Evolutionary conservation across 352 stramenopile genomes (phyloP).

Genomic region (Phytophthora pistaciae): DNA sequence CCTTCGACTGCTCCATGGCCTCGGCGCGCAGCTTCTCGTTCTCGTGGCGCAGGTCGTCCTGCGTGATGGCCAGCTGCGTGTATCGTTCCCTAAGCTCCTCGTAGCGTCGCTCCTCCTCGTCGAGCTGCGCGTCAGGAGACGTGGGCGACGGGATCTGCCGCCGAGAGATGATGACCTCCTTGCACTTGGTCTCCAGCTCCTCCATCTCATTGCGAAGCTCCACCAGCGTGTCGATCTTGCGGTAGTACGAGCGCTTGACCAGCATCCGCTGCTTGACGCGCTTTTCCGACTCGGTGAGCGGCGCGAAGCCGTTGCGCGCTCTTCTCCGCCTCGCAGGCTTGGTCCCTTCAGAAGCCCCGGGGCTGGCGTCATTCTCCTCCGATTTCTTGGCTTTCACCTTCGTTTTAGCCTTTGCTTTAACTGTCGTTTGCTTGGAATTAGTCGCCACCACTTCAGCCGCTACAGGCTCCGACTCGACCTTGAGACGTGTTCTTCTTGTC

Average conservation of each 20-base stretch:
- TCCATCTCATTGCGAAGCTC: conserved; percentile 59
- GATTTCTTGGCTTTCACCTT: conserved; percentile 8
- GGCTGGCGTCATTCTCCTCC: conserved; percentile 1
- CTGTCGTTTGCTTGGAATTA: not conserved
- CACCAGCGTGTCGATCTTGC: conserved; percentile 78
- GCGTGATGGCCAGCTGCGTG: conserved; percentile 58
- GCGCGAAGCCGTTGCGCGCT: conserved; percentile 40
- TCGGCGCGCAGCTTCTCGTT: conserved; percentile 60
- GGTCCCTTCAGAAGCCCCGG: not conserved
- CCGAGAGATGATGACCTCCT: conserved; percentile 40
- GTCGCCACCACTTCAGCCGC: not conserved
- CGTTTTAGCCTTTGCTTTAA: conserved; percentile 3
- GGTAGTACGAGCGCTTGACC: conserved; percentile 79
- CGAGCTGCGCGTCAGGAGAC: conserved; percentile 9
- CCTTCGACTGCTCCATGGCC: conserved; percentile 70
- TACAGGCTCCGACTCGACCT: not conserved
- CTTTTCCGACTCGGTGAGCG: conserved; percentile 65
- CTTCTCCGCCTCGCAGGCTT: conserved; percentile 21
- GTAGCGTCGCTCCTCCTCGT: conserved; percentile 30
- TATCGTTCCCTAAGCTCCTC: conserved; percentile 59
- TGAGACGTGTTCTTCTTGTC: not conserved
- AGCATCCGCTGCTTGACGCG: conserved; percentile 74
- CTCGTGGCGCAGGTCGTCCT: conserved; percentile 64
- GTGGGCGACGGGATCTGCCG: conserved; percentile 5
- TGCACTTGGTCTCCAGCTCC: conserved; percentile 60